Percentiles rank a stretch among this genome's conserved stretches.
Evolutionary conservation across 75 land plant species (phyloP).

Genomic region (Pinus albicaulis): DNA sequence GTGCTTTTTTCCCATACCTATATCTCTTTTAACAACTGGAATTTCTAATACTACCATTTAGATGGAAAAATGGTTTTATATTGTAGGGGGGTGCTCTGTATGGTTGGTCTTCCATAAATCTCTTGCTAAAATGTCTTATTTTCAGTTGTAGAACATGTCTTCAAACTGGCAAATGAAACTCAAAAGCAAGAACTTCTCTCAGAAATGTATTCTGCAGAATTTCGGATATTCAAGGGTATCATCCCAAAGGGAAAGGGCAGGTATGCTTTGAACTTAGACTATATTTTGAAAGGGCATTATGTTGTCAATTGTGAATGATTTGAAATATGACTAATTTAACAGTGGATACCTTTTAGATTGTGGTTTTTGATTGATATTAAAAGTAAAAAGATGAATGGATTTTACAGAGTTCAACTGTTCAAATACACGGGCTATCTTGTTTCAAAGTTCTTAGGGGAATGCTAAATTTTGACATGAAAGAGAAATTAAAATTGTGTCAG

Average conservation of each 20-base stretch:
- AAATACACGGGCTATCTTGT: no score
- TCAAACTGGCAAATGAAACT: no score
- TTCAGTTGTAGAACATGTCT: slow-evolving; percentile 90
- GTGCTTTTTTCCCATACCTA: not conserved
- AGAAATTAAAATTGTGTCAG: no score
- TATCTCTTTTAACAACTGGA: not conserved
- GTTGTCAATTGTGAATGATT: not conserved
- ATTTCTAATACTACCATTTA: not conserved
- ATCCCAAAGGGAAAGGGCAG: slow-evolving; percentile 56
- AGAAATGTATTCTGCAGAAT: no score
- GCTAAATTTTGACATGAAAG: no score
- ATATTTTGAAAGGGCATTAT: not conserved
- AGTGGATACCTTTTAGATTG: no score
- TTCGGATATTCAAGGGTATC: slow-evolving; percentile 77
- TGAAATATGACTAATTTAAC: not conserved
- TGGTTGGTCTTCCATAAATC: not conserved
- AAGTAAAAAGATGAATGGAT: no score
- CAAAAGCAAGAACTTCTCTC: no score
- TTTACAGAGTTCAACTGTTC: no score
- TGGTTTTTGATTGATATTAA: no score
- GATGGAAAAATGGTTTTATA: not conserved
- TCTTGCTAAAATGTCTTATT: slow-evolving; percentile 5
- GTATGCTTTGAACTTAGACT: slow-evolving; percentile 23
- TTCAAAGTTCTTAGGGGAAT: no score
- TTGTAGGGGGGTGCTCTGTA: not conserved